These are phyloP conservation scores for Apiospora arundinis DNA, from an alignment of 2,329 filamentous ascomycete genomes.

Conservation along the genomic window DNA sequence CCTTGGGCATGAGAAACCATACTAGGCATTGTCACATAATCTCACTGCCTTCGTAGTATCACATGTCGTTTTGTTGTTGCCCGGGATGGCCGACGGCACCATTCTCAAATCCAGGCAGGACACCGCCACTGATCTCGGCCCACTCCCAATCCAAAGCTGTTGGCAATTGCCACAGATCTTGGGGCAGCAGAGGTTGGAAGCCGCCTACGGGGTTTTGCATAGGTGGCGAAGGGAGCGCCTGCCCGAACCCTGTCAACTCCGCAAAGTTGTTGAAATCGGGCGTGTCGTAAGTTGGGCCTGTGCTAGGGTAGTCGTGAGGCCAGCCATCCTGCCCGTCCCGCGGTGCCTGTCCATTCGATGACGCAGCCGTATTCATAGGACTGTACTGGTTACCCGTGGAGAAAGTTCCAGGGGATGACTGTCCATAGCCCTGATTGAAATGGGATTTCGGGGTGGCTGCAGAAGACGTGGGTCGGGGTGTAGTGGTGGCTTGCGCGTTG, in stretches of 20 bases:
- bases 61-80: background rate
- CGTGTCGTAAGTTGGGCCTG: slow-evolving; percentile 40
- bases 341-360: slow-evolving; percentile 51
- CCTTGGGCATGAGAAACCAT: background rate
- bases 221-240: slow-evolving; percentile 37
- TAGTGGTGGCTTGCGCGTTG: slow-evolving; percentile 35
- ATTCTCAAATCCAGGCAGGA: slow-evolving; percentile 69
- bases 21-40: background rate
- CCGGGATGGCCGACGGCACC: slow-evolving; percentile 15
- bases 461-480: slow-evolving; percentile 33
- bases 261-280: slow-evolving; percentile 52
- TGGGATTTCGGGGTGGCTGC: slow-evolving; percentile 38
- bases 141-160: slow-evolving; percentile 94
- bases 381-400: slow-evolving; percentile 42
- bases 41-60: background rate
- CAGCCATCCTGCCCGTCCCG: slow-evolving; percentile 52
- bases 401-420: slow-evolving; percentile 39
- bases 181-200: slow-evolving; percentile 87
- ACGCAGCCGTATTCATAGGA: slow-evolving; percentile 46
- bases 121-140: slow-evolving; percentile 71
- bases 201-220: slow-evolving; percentile 44
- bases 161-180: slow-evolving; percentile 93
- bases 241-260: slow-evolving; percentile 53
- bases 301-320: slow-evolving; percentile 51
- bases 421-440: slow-evolving; percentile 37